Percentiles rank a stretch among this genome's conserved stretches.
Conservation (phyloP, 345 rosid genomes). For the Ceriops zippeliana region DNA sequence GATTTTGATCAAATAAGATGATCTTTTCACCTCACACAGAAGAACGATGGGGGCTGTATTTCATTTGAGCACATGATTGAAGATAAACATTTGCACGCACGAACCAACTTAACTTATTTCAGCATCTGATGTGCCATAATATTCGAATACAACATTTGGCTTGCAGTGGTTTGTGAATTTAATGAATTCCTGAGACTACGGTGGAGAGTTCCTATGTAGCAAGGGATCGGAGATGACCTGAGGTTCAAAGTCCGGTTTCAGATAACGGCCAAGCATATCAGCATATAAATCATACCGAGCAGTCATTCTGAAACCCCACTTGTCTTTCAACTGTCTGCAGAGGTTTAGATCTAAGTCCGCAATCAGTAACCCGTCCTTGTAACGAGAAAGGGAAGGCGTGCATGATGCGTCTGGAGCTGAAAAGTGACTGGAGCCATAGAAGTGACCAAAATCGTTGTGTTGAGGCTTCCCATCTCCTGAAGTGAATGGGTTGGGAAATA, state of each 20-base stretch:
- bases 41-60: too few species aligned
- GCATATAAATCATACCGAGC: slow-evolving; percentile 74
- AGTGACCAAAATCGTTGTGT: slow-evolving; percentile 84
- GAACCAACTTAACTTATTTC: too few species aligned
- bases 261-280: slow-evolving; percentile 47
- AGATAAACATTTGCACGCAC: too few species aligned
- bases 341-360: slow-evolving; percentile 91
- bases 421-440: slow-evolving; percentile 86
- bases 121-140: too few species aligned
- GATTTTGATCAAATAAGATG: too few species aligned
- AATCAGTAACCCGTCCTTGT: slow-evolving; percentile 74
- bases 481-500: slow-evolving; percentile 82
- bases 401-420: slow-evolving; percentile 96
- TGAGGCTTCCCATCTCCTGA: slow-evolving; percentile 92
- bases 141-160: too few species aligned
- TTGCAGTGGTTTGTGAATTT: not conserved
- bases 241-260: slow-evolving; percentile 71
- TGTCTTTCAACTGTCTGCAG: slow-evolving; percentile 86
- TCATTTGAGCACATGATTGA: too few species aligned
- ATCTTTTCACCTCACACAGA: too few species aligned
- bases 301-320: slow-evolving; percentile 93
- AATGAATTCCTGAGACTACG: slow-evolving; percentile 21
- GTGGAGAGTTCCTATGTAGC: slow-evolving; percentile 50
- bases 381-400: slow-evolving; percentile 75
- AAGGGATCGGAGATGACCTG: slow-evolving; percentile 74